Base-by-base conservation (phyloP, 2,329 filamentous ascomycete genomes). In the Magnaporthiopsis incrustans region DNA sequence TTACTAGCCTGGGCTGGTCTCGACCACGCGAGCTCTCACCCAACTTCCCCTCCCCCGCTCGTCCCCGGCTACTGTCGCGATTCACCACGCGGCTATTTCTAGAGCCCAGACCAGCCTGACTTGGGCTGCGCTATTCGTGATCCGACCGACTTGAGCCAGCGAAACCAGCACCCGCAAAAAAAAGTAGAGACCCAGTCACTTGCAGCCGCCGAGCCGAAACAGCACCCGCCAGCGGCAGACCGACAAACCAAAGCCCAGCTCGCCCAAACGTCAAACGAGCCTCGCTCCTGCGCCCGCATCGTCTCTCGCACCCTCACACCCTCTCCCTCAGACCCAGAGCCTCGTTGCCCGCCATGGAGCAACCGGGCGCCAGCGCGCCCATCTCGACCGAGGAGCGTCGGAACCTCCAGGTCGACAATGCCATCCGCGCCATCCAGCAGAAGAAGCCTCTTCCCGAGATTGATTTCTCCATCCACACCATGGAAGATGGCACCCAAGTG, bases 391-490 rank as follows among this genome's bases (percentile, higher is more conserved):
- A 81, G 62, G 78, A 81, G 61, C 78, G 77, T 72, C 82, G 81
- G 75, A 82, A 76, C 72, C 75, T 78, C 72, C 87, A 90, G 77
- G 85, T 97, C 74, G 92, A 97, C 80, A 94, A 92, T 85, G 90
- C 91, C 71, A 89, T 94, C 73, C 91, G 91, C 76, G 95, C 95
- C 66, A 92, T 99, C 73, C 88, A 89, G 76, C 87, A 97, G 72
- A 98, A 98, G 89, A 94, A 90, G 82, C 93, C 94, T 64, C 84
- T 96, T 62, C 95, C 95, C 65, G 94, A 98, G 83, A 98, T 99
- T 73, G 95, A 99, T 81, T 99, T 99, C 77, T 96, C 92, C 64
- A 87, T 99, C 73, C 95, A 99, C 78, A 95, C 90, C 67, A 97
- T 98, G 94, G 95, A 99, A 77, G 95, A 99, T 82, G 92, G 91